phyloP scores from a whole-genome alignment of 2,329 filamentous ascomycete species.

The Aureobasidium namibiae region DNA sequence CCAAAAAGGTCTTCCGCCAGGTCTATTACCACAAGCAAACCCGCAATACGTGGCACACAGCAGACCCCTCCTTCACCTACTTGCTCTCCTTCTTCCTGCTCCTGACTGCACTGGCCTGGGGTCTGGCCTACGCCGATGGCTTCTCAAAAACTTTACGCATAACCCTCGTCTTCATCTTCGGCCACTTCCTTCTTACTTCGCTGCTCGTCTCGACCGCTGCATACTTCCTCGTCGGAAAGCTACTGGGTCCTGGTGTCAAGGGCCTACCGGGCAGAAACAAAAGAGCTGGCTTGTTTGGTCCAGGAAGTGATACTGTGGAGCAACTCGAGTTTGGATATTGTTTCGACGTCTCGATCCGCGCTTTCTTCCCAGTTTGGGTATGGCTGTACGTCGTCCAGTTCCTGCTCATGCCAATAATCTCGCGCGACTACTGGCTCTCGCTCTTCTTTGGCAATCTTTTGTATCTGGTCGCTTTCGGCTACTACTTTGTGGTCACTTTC shows the following conservation, averaged over 20 bases:
- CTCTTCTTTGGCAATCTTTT: constrained; percentile 57
- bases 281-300: constrained; percentile 50
- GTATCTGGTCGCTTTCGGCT: constrained; percentile 56
- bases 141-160: constrained; percentile 36
- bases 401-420: constrained; percentile 54
- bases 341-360: constrained; percentile 60
- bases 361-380: constrained; percentile 60
- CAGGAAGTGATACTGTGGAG: constrained; percentile 42
- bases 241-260: constrained; percentile 51
- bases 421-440: constrained; percentile 47
- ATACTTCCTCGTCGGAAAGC: constrained; percentile 55
- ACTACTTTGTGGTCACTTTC: constrained; percentile 62
- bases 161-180: constrained; percentile 40
- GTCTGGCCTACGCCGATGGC: constrained; percentile 44
- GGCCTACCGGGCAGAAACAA: constrained; percentile 44
- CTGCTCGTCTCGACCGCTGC: constrained; percentile 53
- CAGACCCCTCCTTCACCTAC: constrained; percentile 62
- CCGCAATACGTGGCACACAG: constrained; percentile 62
- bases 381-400: constrained; percentile 62
- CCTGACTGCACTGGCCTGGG: constrained; percentile 49
- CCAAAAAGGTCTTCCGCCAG: constrained; percentile 62
- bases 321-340: constrained; percentile 63
- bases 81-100: constrained; percentile 57
- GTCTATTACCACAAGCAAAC: constrained; percentile 63
- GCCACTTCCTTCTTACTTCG: constrained; percentile 55